A percentile compares a stretch with the other conserved stretches of the same genome.
Conservation (phyloP, 257 asterid genomes). For the Echites panduratus region DNA sequence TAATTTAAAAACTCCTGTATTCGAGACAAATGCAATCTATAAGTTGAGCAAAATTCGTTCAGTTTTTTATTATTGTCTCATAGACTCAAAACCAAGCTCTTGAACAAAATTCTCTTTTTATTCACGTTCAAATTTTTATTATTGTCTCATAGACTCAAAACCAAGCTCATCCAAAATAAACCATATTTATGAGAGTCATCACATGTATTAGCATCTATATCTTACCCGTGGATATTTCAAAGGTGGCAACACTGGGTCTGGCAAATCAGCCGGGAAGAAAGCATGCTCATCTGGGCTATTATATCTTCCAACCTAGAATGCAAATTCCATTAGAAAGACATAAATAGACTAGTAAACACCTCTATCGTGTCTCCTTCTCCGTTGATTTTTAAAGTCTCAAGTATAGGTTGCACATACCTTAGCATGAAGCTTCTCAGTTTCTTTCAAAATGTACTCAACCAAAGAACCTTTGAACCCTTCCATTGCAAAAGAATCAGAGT, state of each 20-base stretch:
- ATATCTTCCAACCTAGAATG: conserved; percentile 75
- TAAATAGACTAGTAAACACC: neutral
- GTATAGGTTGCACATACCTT: conserved; percentile 35
- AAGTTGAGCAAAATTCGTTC: neutral
- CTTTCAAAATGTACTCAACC: conserved; percentile 77
- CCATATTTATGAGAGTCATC: neutral
- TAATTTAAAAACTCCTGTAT: neutral
- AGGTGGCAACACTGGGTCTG: conserved; percentile 75
- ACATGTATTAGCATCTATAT: neutral
- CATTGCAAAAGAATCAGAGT: conserved; percentile 56
- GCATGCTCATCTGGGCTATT: conserved; percentile 94
- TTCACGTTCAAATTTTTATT: neutral
- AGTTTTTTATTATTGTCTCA: neutral
- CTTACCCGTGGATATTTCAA: conserved; percentile 76
- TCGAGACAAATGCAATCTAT: neutral
- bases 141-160: neutral
- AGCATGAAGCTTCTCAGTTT: conserved; percentile 93
- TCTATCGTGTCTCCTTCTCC: neutral
- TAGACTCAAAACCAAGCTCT: neutral
- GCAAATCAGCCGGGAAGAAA: conserved; percentile 64
- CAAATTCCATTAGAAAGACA: conserved; percentile 4
- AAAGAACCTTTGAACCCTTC: conserved; percentile 78
- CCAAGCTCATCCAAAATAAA: neutral
- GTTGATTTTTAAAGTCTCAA: conserved; percentile 2
- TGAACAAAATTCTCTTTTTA: no score